Conservation (phyloP, 2,329 filamentous ascomycete species). For the Fusarium sp. region DNA sequence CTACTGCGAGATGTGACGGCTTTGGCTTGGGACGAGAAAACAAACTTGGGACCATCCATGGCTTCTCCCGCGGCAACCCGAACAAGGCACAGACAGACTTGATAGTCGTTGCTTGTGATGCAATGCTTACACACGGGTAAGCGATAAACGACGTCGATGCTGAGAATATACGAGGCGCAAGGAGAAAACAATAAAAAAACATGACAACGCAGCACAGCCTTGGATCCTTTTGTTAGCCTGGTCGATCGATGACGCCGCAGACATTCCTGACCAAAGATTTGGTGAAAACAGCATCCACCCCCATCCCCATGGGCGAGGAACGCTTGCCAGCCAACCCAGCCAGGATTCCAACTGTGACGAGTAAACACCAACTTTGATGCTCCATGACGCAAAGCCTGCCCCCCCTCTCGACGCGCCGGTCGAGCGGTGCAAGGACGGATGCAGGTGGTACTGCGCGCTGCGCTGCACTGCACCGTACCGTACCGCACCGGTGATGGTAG, state of each 20-base stretch:
- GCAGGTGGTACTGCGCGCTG: constrained; percentile 1
- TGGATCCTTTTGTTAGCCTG: constrained; percentile 10
- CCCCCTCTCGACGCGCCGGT: constrained; percentile 20
- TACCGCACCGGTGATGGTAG: not conserved
- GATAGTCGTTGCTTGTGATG: constrained; percentile 16
- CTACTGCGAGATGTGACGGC: not conserved
- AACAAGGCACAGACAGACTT: constrained; percentile 3
- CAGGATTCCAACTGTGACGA: constrained; percentile 39
- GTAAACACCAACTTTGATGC: constrained; percentile 24
- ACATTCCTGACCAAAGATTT: constrained; percentile 22
- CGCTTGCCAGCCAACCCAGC: constrained; percentile 9
- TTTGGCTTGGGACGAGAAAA: not conserved
- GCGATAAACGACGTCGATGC: constrained; percentile 4
- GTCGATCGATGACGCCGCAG: constrained; percentile 33
- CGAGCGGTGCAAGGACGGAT: constrained; percentile 26
- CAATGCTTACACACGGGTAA: constrained; percentile 15
- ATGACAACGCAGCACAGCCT: constrained; percentile 8
- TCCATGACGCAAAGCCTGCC: constrained; percentile 39
- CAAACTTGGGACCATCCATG: not conserved
- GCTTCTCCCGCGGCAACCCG: constrained; percentile 1
- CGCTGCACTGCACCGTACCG: not conserved
- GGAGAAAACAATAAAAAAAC: not conserved
- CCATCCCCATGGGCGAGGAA: not conserved
- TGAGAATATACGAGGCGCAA: constrained; percentile 20
- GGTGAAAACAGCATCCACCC: not conserved